Evolutionary conservation across 495 filamentous ascomycete species (phyloP), one percentile per base, ranked within the genome.

Genomic region (Cudoniella acicularis): DNA sequence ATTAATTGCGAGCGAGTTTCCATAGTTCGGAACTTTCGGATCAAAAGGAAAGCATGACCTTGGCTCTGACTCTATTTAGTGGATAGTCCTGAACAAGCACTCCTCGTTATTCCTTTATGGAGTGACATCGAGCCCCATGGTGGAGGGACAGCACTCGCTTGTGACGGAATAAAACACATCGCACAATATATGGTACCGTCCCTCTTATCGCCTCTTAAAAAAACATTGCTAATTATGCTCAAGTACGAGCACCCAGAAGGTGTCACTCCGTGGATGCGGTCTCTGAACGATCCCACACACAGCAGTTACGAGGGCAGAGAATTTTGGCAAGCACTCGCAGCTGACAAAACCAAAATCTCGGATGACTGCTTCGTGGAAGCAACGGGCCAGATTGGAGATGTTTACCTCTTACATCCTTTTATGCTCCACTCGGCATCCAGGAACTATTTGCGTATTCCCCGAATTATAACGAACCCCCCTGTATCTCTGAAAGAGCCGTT

Each of bases 381-480:
- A 45, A 85, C 81, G 2, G 86, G 87, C 0, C 67, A 78, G 1
- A 71, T 79, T 1, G 87, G 87, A 13, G 87, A 91, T 63, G 85
- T 90, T 16, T 82, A 83, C 59, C 73, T 91, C 20, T 69, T 90
- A 59, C 87, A 90, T 61, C 86, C 87, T 47, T 71, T 90, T n/a
- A 90, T 88, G 86, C 71, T 88, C 57, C 86, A 90, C 70, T 82
- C 80, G 4, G 79, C 83, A 20, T 83, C 81, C 9, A 75, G 75
- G 56, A 90, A 90, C 62, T 73, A 79, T 54, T 62, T 82, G 56
- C 74, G 87, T 30, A 73, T 72, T 24, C 74, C 82, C 6, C 75
- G 87, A 16, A 82, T 89, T 62, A 90, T 89, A 68, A 91, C 86
- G 45, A 92, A 91, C 66, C 86, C 87, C 17, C 83, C 84, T 0